phyloP scores from a whole-genome alignment of 2,329 filamentous ascomycete species.

The Botryotinia narcissicola region DNA sequence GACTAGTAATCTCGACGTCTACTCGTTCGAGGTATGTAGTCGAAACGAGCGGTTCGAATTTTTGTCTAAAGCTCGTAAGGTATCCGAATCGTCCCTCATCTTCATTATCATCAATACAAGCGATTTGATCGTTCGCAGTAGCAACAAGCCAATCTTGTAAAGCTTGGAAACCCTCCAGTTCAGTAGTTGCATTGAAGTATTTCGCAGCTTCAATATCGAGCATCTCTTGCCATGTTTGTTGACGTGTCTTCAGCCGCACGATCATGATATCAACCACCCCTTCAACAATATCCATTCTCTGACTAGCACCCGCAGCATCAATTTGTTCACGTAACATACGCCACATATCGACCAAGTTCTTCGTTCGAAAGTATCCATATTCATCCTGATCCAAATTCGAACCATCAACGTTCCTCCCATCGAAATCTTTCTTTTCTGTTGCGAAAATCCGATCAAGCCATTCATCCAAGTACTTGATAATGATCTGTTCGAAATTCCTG shows the following conservation, averaged over 20 bases:
- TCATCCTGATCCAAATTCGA: slow-evolving; percentile 80
- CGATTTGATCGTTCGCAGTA: slow-evolving; percentile 97
- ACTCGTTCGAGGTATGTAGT: slow-evolving; percentile 76
- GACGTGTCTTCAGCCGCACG: slow-evolving; percentile 75
- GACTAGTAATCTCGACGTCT: slow-evolving; percentile 66
- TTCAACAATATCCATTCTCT: slow-evolving; percentile 86
- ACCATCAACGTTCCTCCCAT: slow-evolving; percentile 69
- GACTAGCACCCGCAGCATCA: slow-evolving; percentile 77
- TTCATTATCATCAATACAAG: slow-evolving; percentile 91
- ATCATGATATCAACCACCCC: slow-evolving; percentile 97
- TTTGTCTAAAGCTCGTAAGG: slow-evolving; percentile 79
- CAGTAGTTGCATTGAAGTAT: slow-evolving; percentile 60
- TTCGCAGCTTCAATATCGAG: slow-evolving; percentile 80
- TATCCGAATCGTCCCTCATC: slow-evolving; percentile 75
- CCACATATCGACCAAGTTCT: slow-evolving; percentile 92
- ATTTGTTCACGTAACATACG: slow-evolving; percentile 95
- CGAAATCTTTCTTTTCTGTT: slow-evolving; percentile 78
- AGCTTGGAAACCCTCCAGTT: slow-evolving; percentile 68
- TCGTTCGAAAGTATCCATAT: slow-evolving; percentile 88
- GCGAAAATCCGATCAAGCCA: slow-evolving; percentile 94
- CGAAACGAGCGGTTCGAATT: slow-evolving; percentile 78
- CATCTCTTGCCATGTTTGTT: slow-evolving; percentile 82
- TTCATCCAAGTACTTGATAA: slow-evolving; percentile 92
- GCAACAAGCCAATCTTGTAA: slow-evolving; percentile 95
- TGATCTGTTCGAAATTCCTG: slow-evolving; percentile 89